A percentile compares a stretch with the other conserved stretches of the same genome.
phyloP scores from a whole-genome alignment of 805 yeast genomes.

The Candida taoyuanica region DNA sequence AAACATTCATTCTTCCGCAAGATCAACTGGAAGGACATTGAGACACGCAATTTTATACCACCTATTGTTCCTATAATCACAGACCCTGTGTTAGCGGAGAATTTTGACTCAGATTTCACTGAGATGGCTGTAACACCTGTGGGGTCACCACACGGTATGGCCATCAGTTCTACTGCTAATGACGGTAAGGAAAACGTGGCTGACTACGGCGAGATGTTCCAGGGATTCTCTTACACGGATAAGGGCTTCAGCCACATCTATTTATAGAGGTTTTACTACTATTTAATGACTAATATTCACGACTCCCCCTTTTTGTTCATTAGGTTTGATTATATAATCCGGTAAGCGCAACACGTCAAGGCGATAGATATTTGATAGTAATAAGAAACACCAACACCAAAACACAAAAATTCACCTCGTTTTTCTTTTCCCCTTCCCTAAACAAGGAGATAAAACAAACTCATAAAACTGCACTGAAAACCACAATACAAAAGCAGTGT shows the following conservation, averaged over 20 bases:
- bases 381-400: too few relatives aligned
- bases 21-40: conserved; percentile 62
- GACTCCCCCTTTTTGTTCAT: too few relatives aligned
- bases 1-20: conserved; percentile 74
- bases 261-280: conserved; percentile 6
- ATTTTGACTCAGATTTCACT: conserved; percentile 78
- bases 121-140: conserved; percentile 45
- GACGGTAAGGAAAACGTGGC: not conserved
- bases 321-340: not conserved
- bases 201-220: conserved; percentile 28
- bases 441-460: too few relatives aligned
- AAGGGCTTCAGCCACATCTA: conserved; percentile 20
- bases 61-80: conserved; percentile 83
- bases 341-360: too few relatives aligned
- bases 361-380: too few relatives aligned
- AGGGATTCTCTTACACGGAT: conserved; percentile 44
- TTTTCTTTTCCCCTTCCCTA: too few relatives aligned
- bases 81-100: conserved; percentile 78
- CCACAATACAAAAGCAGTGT: not conserved
- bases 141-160: conserved; percentile 18
- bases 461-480: too few relatives aligned
- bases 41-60: conserved; percentile 45
- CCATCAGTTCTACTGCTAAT: conserved; percentile 6
- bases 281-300: conserved; percentile 3
- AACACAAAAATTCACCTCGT: not conserved